Base-by-base conservation (phyloP, 768 basidiomycete genomes). In the Psilocybe cubensis region DNA sequence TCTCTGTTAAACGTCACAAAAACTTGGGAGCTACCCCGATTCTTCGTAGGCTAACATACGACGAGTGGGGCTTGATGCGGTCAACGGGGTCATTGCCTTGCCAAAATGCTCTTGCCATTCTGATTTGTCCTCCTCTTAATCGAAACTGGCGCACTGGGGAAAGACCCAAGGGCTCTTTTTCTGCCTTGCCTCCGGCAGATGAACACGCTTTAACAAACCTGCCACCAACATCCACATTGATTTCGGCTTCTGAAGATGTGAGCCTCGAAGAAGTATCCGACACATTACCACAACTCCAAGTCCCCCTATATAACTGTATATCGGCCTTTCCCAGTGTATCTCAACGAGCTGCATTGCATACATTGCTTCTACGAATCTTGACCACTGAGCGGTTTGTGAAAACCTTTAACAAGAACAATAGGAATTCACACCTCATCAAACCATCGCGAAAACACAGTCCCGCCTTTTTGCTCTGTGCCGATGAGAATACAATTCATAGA, bases 281-380 rank as follows among this genome's bases (percentile, higher is more conserved):
- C 25, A 52, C 61, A 17, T 57, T 75, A 18, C 67, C 77, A 9
- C 51, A 54, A 20, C 65, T 65, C 24, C 66, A 66, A 35, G 63
- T 88, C n/a, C 92, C 92, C 4, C 65, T 87, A 20, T 93, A 92
- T 66, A 86, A 93, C 63, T 83, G 85, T 2, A 57, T 83, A 20
- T 41, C 85, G 1, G 70, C 91, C 52, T 91, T 92, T 63, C 90
- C 89, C 1, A 78, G 76, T 35, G 74, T 73, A 25, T 61, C 76
- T 0, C 88, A 92, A 60, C 85, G 91, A 24, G 81, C 84, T 3
- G 79, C 82, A 14, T 65, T 93, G 21, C 76, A 86, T 63, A 66
- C 72, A 17, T 63, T 76, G 23, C 72, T 92, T 20, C 70, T 72
- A 47, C 71, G 77, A 9, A 63, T 89, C 5, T 72, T 90, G 11